Evolutionary conservation across 176 grass and related monocot genomes (phyloP).

Genomic region (Neostapfia colusana): DNA sequence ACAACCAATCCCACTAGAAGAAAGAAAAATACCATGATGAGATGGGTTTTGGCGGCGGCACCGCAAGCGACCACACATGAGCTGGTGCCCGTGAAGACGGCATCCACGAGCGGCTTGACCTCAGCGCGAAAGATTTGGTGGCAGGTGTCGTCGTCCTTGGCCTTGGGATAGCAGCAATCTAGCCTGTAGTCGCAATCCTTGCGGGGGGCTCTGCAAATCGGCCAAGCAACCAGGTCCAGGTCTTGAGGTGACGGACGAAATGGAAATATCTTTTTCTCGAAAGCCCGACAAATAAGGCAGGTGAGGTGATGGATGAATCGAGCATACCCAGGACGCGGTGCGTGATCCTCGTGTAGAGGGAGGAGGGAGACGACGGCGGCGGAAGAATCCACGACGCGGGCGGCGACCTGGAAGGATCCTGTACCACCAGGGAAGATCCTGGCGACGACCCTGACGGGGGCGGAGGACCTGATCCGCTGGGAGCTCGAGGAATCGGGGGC

Average conservation of each 20-base stretch:
- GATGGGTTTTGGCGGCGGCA: slow-evolving; percentile 6
- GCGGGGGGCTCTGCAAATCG: background rate
- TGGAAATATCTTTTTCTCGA: too few relatives aligned
- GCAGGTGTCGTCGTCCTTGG: background rate
- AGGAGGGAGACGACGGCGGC: background rate
- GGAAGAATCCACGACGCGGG: background rate
- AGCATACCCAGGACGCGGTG: background rate
- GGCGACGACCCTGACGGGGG: slow-evolving; percentile 24
- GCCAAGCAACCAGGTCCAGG: background rate
- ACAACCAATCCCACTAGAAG: too few relatives aligned
- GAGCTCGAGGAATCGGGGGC: background rate
- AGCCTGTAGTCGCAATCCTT: slow-evolving; percentile 26
- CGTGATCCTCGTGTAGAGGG: background rate
- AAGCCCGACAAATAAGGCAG: too few relatives aligned
- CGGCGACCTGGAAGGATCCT: background rate
- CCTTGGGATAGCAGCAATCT: slow-evolving; percentile 38
- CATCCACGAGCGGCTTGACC: slow-evolving; percentile 35
- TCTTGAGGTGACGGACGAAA: background rate
- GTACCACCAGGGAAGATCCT: slow-evolving; percentile 21
- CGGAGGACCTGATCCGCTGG: background rate
- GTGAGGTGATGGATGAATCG: background rate
- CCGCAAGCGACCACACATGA: slow-evolving; percentile 37
- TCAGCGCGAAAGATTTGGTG: slow-evolving; percentile 26
- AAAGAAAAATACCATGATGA: slow-evolving; percentile 16
- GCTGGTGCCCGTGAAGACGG: background rate